Evolutionary conservation across 495 filamentous ascomycete genomes (phyloP), one percentile per base, ranked within the genome.

Genomic region (Penicillium cosmopolitanum): DNA sequence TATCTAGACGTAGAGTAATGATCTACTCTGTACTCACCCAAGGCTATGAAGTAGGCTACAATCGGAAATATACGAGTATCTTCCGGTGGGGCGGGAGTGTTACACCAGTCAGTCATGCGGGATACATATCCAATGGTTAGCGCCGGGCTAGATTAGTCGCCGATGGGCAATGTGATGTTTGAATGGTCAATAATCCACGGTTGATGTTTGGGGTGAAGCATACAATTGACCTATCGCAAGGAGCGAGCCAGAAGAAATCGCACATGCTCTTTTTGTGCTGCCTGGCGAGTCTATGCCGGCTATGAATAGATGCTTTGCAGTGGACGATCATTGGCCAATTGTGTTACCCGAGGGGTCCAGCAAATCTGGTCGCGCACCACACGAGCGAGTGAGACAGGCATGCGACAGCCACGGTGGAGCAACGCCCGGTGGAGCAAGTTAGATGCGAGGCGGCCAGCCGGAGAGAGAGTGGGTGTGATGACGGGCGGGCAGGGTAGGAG

Each of bases 401-500:
- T 16, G 42, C 42, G 42, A 44, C 42, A 44, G 42, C 42, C 42
- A 44, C 42, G 42, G 42, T 44, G 42, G 42, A 44, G 42, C 16
- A 16, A 44, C 42, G 42, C 42, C 16, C 2, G 16, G 42, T 44
- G 42, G 42, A 44, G 42, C 16, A 44, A 19, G 16, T 44, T 16
- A 44, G 42, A 44, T 44, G 42, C 42, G 42, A 44, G 42, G 16
- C 42, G 15, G 12, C 16, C 36, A 38, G 28, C 28, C 28, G 28
- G 8, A 31, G 36, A 40, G 35, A 38, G 36, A 44, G 5, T 16
- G 42, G 15, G 15, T 44, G 15, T 44, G 16, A 16, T 44, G 42
- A 19, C 42, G 42, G 42, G 42, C 42, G 19, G 19, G 19, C 36
- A 40, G 36, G 36, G 11, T 13, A n/a, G 36, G 36, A 44, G 12